Evolutionary conservation across 164 flowering plant species (phyloP).

Genomic region (Brasenia schreberi): DNA sequence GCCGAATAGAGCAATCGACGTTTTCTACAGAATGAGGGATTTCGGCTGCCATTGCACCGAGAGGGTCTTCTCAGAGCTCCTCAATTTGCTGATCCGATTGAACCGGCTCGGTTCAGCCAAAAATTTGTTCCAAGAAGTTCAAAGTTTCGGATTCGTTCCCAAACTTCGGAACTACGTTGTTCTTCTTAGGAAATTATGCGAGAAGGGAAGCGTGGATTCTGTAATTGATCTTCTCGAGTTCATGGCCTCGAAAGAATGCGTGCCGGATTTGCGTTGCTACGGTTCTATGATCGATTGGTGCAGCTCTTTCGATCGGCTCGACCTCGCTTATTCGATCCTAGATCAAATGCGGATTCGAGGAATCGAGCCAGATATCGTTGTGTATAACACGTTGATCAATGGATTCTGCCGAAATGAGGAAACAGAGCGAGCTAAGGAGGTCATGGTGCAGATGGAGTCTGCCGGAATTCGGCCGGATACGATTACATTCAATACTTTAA

Average conservation of each 20-base stretch:
- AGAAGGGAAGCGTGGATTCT: neutral
- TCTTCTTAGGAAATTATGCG: neutral
- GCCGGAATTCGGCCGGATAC: slow-evolving; percentile 46
- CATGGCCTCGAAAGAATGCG: neutral
- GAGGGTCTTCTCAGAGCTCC: neutral
- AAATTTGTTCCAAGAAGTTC: neutral
- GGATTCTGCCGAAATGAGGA: slow-evolving; percentile 42
- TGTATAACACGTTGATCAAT: slow-evolving; percentile 60
- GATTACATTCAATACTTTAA: slow-evolving; percentile 49
- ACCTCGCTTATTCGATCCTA: neutral
- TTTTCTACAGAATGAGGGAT: neutral
- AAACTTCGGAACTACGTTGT: neutral
- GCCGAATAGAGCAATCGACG: neutral
- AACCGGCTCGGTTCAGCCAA: neutral
- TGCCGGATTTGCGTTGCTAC: neutral
- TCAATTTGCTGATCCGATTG: neutral
- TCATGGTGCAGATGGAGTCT: slow-evolving; percentile 46
- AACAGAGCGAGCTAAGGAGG: slow-evolving; percentile 37
- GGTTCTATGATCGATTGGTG: neutral
- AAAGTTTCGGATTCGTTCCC: neutral
- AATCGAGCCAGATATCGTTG: slow-evolving; percentile 31
- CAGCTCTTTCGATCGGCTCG: neutral
- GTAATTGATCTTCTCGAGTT: neutral
- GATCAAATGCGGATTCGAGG: neutral
- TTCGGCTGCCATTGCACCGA: neutral